Conservation (phyloP, 129 eudicot genomes). For the Saussurea involucrata region DNA sequence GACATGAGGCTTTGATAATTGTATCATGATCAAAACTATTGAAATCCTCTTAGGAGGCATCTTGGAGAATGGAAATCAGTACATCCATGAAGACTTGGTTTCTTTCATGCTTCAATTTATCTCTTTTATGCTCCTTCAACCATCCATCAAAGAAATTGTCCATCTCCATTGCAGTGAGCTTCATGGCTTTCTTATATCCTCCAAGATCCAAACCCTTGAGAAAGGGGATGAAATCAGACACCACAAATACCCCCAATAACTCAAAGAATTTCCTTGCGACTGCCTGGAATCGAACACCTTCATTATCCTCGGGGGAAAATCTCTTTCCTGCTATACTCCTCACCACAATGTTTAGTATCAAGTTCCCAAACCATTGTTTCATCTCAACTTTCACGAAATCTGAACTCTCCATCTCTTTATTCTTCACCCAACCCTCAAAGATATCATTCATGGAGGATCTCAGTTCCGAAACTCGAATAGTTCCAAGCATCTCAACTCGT, state of each 20-base stretch:
- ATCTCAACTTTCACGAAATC: not conserved
- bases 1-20: conserved; percentile 17
- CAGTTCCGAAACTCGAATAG: not conserved
- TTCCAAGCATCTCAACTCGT: not conserved
- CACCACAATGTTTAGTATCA: conserved; percentile 12
- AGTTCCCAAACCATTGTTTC: conserved; percentile 1
- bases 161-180: conserved; percentile 11
- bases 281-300: too few species aligned
- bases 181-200: conserved; percentile 33
- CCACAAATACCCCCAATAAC: conserved; percentile 19
- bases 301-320: conserved; percentile 3
- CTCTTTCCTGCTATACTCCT: conserved; percentile 25
- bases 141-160: conserved; percentile 25
- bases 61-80: conserved; percentile 7
- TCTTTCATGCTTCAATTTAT: not conserved
- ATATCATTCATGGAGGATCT: not conserved
- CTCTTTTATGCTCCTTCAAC: conserved; percentile 23
- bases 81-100: conserved; percentile 27
- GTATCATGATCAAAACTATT: conserved; percentile 6
- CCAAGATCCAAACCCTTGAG: conserved; percentile 25
- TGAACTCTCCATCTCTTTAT: not conserved
- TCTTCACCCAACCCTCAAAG: not conserved
- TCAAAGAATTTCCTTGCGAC: conserved; percentile 20
- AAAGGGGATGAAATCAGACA: conserved; percentile 31
- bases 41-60: not conserved